Evolutionary conservation across 768 basidiomycete genomes (phyloP), one percentile per base, ranked within the genome.

Genomic region (Hygrophorus pudorinus): DNA sequence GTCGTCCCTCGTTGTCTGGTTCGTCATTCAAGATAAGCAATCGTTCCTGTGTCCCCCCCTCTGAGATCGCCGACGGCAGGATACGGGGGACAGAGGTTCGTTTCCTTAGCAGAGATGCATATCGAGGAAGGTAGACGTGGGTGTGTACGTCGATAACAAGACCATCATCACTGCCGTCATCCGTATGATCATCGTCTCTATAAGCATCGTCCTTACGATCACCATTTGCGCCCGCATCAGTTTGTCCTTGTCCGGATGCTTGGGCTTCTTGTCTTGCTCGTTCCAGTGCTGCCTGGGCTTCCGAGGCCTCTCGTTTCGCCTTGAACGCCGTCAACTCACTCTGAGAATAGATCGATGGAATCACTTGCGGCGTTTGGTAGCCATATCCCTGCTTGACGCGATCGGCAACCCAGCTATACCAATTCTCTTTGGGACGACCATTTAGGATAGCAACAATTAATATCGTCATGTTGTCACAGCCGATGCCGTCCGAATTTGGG

Each of bases 381-480:
- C 91, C 91, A 56, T 81, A 73, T 33, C 76, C 69, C 16, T 70
- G 72, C 58, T 88, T 73, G 38, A 93, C 86, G 31, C 93, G 79
- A 40, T 90, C 77, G 38, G 70, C 76, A 47, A 99, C 62, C 94
- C 93, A 97, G 31, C 73, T 59, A 56, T 87, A 86, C 96, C 96
- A 98, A 57, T 92, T 80, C 51, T 87, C 84, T 60, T 82, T 78
- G n/a, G 89, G 86, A 48, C 80, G 79, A 30, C 88, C 93, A 50
- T 85, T 75, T 27, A 93, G 74, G 36, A 99, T 62, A 5, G 89
- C 96, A 46, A 98, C 75, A 42, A 99, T 77, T 53, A 97, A 73
- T 39, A 96, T 69, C 0, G 96, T 99, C 96, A 99, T 99, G 68
- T 99, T 98, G 67, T 99, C 96, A 60, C 94, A 97, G 14, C 96